phyloP scores from a whole-genome alignment of 495 filamentous ascomycete species.

The Tuber magnatum region DNA sequence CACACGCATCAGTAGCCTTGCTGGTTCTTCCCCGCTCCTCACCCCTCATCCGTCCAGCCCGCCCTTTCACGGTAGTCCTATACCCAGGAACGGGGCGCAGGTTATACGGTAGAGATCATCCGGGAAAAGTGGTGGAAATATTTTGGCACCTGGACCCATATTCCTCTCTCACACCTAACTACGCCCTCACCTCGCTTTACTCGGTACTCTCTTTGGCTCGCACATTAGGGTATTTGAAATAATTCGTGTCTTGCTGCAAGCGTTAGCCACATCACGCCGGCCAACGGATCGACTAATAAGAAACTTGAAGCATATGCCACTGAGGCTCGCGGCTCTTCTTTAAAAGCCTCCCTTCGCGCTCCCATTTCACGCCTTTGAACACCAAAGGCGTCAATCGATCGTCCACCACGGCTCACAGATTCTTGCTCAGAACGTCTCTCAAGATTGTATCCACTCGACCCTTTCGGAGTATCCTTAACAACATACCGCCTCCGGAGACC shows the following conservation, averaged over 20 bases:
- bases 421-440: constrained; percentile 36
- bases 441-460: constrained; percentile 40
- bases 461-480: constrained; percentile 39
- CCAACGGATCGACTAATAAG: constrained; percentile 14
- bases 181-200: constrained; percentile 23
- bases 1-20: constrained; percentile 15
- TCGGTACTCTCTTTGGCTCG: constrained; percentile 22
- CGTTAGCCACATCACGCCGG: constrained; percentile 19
- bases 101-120: constrained; percentile 13
- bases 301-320: constrained; percentile 19
- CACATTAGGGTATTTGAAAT: constrained; percentile 22
- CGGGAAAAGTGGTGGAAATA: constrained; percentile 14
- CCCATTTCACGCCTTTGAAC: constrained; percentile 28
- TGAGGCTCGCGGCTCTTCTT: constrained; percentile 28
- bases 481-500: constrained; percentile 40
- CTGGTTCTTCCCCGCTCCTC: constrained; percentile 16
- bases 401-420: constrained; percentile 40
- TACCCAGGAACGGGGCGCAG: constrained; percentile 20
- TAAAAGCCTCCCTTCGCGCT: constrained; percentile 24
- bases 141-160: constrained; percentile 17
- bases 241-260: constrained; percentile 12
- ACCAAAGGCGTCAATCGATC: constrained; percentile 27
- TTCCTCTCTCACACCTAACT: constrained; percentile 10
- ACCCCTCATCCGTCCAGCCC: constrained; percentile 10
- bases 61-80: constrained; percentile 4